Evolutionary conservation across 2,329 filamentous ascomycete species (phyloP), one percentile per base, ranked within the genome.

Genomic region (Didymosphaeria variabile): DNA sequence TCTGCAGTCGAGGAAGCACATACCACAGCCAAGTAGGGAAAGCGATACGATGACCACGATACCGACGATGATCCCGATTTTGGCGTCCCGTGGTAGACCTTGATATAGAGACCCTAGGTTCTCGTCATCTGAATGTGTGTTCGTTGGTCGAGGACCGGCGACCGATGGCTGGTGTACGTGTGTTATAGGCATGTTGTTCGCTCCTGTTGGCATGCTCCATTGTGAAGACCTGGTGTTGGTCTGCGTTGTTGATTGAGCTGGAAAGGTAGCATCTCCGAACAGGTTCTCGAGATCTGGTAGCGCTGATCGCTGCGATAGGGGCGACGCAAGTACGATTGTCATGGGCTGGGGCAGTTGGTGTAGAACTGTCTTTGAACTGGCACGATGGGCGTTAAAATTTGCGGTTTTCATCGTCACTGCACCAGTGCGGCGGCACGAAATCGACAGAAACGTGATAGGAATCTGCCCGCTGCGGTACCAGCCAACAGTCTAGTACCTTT

Each of bases 1-100:
- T 40, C 61, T 42, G 34, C 42, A 63, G 51, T 64, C 60, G 13
- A 66, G 31, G 12, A 63, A 32, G 12, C 58, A 62, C 38, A 69
- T 51, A 0, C 47, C 55, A n/a, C 64, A 51, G 2, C 59, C 64
- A 19, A 70, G 40, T 19, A 66, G 19, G 3, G 57, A 17, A 12
- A 70, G 62, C 10, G 65, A 49, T 13, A 55, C 61, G 17, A 63
- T 49, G 21, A 67, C 62, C 5, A 56, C 53, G 21, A 65, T 61
- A 31, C 66, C 58, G 6, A 63, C 45, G 26, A 60, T 61, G 40
- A 70, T 59, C 31, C 67, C 67, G 38, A 67, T 67, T 26, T 62
- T 64, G 6, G 57, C 59, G 6, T 60, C 59, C 31, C 61, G 62
- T 21, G 34, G 34, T 31, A 62, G 54, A n/a, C 49, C 31, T 17